Conservation (phyloP, 2,329 filamentous ascomycete species). For the Paraphoma chrysanthemicola region DNA sequence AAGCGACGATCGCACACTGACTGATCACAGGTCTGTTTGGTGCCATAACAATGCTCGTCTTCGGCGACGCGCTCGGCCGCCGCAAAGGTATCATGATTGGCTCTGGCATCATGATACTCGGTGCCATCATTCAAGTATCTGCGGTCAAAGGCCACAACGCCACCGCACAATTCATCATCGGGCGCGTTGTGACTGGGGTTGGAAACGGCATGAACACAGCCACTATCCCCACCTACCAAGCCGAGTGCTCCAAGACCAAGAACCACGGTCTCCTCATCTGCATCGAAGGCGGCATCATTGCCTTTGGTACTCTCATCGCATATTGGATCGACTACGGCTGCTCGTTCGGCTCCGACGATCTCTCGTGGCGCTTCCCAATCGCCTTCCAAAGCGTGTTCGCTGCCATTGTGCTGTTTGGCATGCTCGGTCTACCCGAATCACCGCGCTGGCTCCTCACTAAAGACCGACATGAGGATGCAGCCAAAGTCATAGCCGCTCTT, state of each 20-base stretch:
- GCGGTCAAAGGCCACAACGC: conserved; percentile 40
- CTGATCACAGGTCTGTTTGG: conserved; percentile 38
- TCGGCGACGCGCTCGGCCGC: conserved; percentile 53
- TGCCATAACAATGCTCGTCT: conserved; percentile 47
- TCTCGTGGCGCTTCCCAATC: conserved; percentile 60
- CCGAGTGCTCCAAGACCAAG: conserved; percentile 60
- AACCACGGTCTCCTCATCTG: conserved; percentile 68
- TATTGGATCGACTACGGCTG: conserved; percentile 55
- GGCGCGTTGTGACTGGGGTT: conserved; percentile 60
- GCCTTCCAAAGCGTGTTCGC: conserved; percentile 61
- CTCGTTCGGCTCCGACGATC: conserved; percentile 36
- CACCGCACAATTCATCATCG: conserved; percentile 60
- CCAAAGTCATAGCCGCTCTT: conserved; percentile 60
- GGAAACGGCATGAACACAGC: conserved; percentile 65
- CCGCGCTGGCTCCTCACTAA: conserved; percentile 71
- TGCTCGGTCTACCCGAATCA: conserved; percentile 69
- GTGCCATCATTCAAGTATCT: conserved; percentile 50
- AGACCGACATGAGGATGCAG: conserved; percentile 68
- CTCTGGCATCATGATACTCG: conserved; percentile 52
- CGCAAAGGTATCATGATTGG: conserved; percentile 53
- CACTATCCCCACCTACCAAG: conserved; percentile 62
- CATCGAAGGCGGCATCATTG: conserved; percentile 62
- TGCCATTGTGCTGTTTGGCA: conserved; percentile 60
- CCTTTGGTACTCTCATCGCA: conserved; percentile 59
- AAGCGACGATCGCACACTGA: not conserved